A percentile compares a stretch with the other conserved stretches of the same genome.
These are phyloP conservation scores for Talaromyces sp. DNA, from an alignment of 2,329 filamentous ascomycete genomes.

Conservation along the genomic window DNA sequence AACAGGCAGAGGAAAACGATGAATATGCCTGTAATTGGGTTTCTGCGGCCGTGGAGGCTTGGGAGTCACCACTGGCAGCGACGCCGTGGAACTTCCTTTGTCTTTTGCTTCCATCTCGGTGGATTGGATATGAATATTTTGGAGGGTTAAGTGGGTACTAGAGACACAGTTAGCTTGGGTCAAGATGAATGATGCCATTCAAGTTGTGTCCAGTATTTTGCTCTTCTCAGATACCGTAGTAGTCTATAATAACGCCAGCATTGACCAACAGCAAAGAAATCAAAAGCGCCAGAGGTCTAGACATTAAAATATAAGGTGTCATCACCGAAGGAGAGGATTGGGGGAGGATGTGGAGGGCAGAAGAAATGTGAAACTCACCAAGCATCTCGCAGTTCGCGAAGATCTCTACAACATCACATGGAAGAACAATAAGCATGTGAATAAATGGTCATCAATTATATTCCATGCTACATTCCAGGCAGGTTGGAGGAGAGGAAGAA, in stretches of 20 bases:
- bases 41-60: slow-evolving; percentile 20
- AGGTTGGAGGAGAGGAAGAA: not conserved
- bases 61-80: not conserved
- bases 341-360: not conserved
- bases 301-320: slow-evolving; percentile 36
- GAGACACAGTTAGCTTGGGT: not conserved
- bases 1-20: slow-evolving; percentile 74
- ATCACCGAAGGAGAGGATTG: slow-evolving; percentile 35
- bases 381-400: not conserved
- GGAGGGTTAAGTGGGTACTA: not conserved
- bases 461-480: not conserved
- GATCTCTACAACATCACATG: not conserved
- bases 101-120: slow-evolving; percentile 24
- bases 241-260: slow-evolving; percentile 68
- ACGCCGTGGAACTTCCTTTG: slow-evolving; percentile 15
- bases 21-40: slow-evolving; percentile 67
- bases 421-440: not conserved
- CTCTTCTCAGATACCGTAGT: slow-evolving; percentile 92
- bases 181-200: not conserved
- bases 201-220: not conserved
- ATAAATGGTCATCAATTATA: not conserved
- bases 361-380: slow-evolving; percentile 20
- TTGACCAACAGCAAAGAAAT: slow-evolving; percentile 48
- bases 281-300: slow-evolving; percentile 44
- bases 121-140: slow-evolving; percentile 16